Percentiles rank a stretch among this genome's conserved stretches.
Conservation (phyloP, 768 basidiomycete species). For the Mycena indigotica region DNA sequence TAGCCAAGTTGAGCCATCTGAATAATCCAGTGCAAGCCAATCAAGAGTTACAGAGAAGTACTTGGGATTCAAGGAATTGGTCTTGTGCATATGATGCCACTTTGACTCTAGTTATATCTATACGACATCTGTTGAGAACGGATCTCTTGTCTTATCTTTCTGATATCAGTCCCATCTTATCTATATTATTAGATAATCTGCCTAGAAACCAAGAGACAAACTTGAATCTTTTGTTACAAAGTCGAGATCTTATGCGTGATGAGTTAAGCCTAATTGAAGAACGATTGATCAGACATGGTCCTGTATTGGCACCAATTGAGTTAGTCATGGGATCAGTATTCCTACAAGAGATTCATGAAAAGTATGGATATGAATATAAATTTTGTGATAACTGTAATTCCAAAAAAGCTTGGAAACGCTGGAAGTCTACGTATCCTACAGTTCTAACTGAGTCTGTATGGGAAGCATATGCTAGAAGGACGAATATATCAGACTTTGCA, state of each 20-base stretch:
- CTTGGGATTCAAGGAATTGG: background rate
- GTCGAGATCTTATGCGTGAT: background rate
- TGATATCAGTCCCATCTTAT: background rate
- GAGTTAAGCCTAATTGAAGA: background rate
- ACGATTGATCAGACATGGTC: background rate
- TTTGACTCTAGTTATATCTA: background rate
- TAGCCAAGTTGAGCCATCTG: background rate
- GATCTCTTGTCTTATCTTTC: background rate
- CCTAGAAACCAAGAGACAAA: background rate
- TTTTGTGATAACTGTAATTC: too few relatives aligned
- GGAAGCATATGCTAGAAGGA: too few relatives aligned
- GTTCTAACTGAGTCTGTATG: too few relatives aligned
- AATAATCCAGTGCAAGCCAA: background rate
- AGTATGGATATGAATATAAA: too few relatives aligned
- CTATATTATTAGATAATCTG: background rate
- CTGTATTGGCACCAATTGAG: background rate
- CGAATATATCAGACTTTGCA: too few relatives aligned
- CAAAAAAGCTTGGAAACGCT: too few relatives aligned
- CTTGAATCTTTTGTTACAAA: background rate
- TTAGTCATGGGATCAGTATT: too few relatives aligned
- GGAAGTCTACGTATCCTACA: too few relatives aligned
- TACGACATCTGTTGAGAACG: background rate
- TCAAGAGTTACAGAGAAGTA: background rate
- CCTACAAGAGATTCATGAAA: too few relatives aligned
- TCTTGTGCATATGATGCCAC: background rate